Base-by-base conservation (phyloP, 176 grass and related monocot species). In the Rhynchospora tenuis region DNA sequence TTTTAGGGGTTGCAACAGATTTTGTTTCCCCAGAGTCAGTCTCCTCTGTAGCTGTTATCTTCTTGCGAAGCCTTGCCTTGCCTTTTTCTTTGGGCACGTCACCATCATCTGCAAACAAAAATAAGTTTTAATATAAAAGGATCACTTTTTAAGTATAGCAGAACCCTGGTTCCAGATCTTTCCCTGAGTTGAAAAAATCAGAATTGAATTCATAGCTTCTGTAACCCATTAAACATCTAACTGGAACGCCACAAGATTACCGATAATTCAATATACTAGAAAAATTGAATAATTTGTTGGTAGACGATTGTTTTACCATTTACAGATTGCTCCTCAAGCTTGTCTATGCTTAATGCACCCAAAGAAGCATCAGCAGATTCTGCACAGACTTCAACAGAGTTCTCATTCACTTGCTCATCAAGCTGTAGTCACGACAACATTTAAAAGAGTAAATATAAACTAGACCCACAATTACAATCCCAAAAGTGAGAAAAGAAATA, bases 231-330 rank as follows among this genome's bases (percentile, higher is more conserved):
- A 29, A 45, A 75, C 20, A 51, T 51, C 1, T 7, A 31, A 54
- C 46, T 29, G 45, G 46, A 50, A 76, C 31, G 45, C 2, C 24
- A 33, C 19, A 26, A 61, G 50, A 28, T 86, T 64, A 58, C 59
- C 26, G 79, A 77, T 51, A 48, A 45, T 78, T 14, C 57, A 52
- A 7, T 24, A 16, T 61, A 73, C 7, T 58, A 81, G 27, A 75
- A 84, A 70, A 80, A 65, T 38, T 33, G 83, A 4, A 84, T 9
- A 56, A 73, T 62, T 51, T 45, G 84, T 50, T 59, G 6, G 61
- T 19, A 56, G 26, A 73, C 66, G 17, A 42, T 73, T 54, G 60
- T 12, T 50, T 85, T 79, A 99, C 93, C 91, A 83, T 88, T 79
- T 78, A 88, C 80, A 71, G 80, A 56, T 3, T 83, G 84, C 66